A percentile compares a stretch with the other conserved stretches of the same genome.
These are phyloP conservation scores for Cryphonectria radicalis DNA, from an alignment of 2,329 filamentous ascomycete species.

Conservation along the genomic window DNA sequence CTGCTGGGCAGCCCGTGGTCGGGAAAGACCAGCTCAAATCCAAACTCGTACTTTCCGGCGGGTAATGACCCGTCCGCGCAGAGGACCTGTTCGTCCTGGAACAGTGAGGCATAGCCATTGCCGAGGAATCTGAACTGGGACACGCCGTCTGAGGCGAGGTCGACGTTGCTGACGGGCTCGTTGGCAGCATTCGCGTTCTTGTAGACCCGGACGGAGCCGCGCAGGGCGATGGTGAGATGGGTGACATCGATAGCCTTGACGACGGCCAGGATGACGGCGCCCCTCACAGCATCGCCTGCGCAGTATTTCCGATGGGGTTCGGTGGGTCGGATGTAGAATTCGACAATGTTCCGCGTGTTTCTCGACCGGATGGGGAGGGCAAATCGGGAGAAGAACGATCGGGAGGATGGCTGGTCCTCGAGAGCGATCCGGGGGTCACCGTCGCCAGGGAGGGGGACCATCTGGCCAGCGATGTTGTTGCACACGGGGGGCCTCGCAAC, in stretches of 20 bases:
- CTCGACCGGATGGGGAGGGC: constrained; percentile 56
- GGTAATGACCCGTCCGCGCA: constrained; percentile 79
- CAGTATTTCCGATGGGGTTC: constrained; percentile 79
- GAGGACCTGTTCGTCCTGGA: constrained; percentile 80
- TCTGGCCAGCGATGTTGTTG: constrained; percentile 43
- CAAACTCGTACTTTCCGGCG: constrained; percentile 77
- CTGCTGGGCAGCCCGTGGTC: constrained; percentile 72
- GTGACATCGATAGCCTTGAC: constrained; percentile 78
- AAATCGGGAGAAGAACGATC: constrained; percentile 58
- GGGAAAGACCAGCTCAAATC: constrained; percentile 48
- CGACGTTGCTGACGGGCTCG: constrained; percentile 49
- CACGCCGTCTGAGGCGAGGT: constrained; percentile 40
- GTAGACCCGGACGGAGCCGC: constrained; percentile 80
- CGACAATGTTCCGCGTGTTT: constrained; percentile 66
- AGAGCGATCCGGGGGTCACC: constrained; percentile 44
- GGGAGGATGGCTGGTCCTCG: constrained; percentile 46
- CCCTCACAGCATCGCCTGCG: constrained; percentile 75
- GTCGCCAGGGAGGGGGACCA: constrained; percentile 48
- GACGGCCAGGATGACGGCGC: constrained; percentile 72
- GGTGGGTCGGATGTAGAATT: constrained; percentile 77
- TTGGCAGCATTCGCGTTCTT: constrained; percentile 67
- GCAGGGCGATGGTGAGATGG: constrained; percentile 76
- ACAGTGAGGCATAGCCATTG: constrained; percentile 79
- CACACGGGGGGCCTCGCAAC: constrained; percentile 21
- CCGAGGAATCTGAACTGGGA: constrained; percentile 64